Base-by-base conservation (phyloP, 352 stramenopile species). In the Phytophthora citricola region DNA sequence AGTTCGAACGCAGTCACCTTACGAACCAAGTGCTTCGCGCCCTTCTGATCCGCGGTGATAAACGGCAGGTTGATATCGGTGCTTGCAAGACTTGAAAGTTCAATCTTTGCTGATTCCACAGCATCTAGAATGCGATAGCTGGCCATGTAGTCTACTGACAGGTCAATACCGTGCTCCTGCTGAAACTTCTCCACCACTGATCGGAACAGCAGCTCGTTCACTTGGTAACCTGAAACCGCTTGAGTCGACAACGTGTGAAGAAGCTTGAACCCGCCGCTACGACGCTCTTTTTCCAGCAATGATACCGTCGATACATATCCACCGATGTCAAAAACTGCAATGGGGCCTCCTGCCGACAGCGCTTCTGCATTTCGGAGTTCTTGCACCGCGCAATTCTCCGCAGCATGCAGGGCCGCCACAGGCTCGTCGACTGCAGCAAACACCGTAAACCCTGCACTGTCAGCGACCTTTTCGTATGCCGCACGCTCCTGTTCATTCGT, bases 51-150 rank as follows among this genome's bases (percentile, higher is more conserved):
- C 2, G 85, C 85, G 0, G 85, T 93, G 63, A 93, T 91, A 60
- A 93, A 93, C 41, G 85, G 85, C 0, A 93, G 69, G 58, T 93
- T 90, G 39, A 92, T 76, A 27, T 91, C 83, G 2, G 79, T 91
- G 55, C 63, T 83, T 20, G 53, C 53, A 1, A 75, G 74, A 39
- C 66, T 81, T 15, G 81, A 90, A 11, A 93, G 67, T 59, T 93
- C 85, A 22, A 82, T 79, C 66, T 93, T 93, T 9, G 85, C 85
- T n/a, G 74, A 54, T 44, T 93, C 81, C 0, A 89, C 81, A 5
- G 85, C 81, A 27, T 93, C 81, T 11, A 87, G 46, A 32, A 93
- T 84, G 22, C 85, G 83, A 53, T 87, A 87, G 54, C 79, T 84
- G 12, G 85, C 85, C 73, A 92, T 78, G 34, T 78, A 83, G 45